Evolutionary conservation across 1,139 yeast species (phyloP), one percentile per base, ranked within the genome.

Genomic region (Pichiaceae sp.): DNA sequence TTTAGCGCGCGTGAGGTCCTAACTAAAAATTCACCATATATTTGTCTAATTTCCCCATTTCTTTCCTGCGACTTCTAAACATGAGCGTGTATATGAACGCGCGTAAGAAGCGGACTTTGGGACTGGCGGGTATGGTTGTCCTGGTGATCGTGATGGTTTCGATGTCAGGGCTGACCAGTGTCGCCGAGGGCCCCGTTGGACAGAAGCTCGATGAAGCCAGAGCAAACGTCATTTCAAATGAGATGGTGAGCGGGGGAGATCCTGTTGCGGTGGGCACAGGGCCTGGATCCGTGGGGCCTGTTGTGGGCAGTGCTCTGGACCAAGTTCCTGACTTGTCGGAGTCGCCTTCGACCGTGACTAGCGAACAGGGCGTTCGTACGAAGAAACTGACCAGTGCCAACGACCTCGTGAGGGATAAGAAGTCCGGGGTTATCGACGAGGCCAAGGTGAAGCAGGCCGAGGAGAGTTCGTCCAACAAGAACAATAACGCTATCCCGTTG

Each of bases 351-450:
- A 19, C 30, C 4, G 31, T 6, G 7, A 27, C 15, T 14, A 8
- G 7, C 29, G 29, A 27, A 19, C 9, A 20, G 8, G 20, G 16
- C 28, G 32, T 38, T 2, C 38, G 43, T 23, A 39, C 48, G n/a
- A 42, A 44, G 26, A 46, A 45, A 19, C 30, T 43, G 21, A 38
- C 36, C 8, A 49, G 44, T 32, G 45, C 46, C 11, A 54, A 54
- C 38, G 42, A 46, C 27, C 33, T 47, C 15, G 60, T 55, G 3
- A 48, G 39, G 29, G 38, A 38, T 29, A 53, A 55, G 37, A 50
- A 50, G 33, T 43, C 49, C 15, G 61, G 61, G 2, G 45, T 42
- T 11, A 55, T 56, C 25, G 60, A 55, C 35, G 61, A 57, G 40
- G 33, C 53, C 9, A 55, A 55, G 40, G 60, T 56, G 25, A 52